Conservation (phyloP, 2,329 filamentous ascomycete genomes). For the Graphilbum ipis-grandicollis region DNA sequence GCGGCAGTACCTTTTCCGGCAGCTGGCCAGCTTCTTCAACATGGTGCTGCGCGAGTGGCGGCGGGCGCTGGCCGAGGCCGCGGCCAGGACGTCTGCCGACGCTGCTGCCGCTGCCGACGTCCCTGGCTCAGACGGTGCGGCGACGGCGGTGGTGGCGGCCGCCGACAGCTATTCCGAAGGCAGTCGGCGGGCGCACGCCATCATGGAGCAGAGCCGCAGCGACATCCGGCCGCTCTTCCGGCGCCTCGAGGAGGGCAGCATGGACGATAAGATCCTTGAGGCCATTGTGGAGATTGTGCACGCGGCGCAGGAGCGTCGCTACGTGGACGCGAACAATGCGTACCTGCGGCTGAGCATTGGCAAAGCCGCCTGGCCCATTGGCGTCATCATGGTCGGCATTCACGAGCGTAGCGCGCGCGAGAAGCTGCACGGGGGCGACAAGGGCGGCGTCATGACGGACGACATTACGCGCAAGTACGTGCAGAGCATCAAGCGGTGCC, state of each 20-base stretch:
- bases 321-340: conserved; percentile 92
- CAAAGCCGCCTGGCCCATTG: conserved; percentile 96
- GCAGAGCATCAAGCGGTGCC: conserved; percentile 91
- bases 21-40: conserved; percentile 88
- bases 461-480: conserved; percentile 90
- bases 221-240: conserved; percentile 85
- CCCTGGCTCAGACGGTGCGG: too few relatives aligned
- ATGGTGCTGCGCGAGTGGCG: conserved; percentile 90
- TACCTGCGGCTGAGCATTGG: conserved; percentile 88
- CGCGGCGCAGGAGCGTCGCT: conserved; percentile 75
- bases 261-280: conserved; percentile 63
- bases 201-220: conserved; percentile 74
- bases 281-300: conserved; percentile 84
- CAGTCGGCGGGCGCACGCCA: conserved; percentile 64
- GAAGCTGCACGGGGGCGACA: conserved; percentile 76
- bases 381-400: conserved; percentile 99
- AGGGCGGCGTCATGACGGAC: conserved; percentile 93
- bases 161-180: conserved; percentile 49
- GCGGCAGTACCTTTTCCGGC: conserved; percentile 59
- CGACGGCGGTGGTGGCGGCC: too few relatives aligned
- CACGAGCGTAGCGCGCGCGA: conserved; percentile 92
- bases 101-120: too few relatives aligned
- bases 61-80: conserved; percentile 40
- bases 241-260: conserved; percentile 65
- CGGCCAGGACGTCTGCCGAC: too few relatives aligned